Evolutionary conservation across 495 filamentous ascomycete genomes (phyloP).

Genomic region (Tuber borchii): DNA sequence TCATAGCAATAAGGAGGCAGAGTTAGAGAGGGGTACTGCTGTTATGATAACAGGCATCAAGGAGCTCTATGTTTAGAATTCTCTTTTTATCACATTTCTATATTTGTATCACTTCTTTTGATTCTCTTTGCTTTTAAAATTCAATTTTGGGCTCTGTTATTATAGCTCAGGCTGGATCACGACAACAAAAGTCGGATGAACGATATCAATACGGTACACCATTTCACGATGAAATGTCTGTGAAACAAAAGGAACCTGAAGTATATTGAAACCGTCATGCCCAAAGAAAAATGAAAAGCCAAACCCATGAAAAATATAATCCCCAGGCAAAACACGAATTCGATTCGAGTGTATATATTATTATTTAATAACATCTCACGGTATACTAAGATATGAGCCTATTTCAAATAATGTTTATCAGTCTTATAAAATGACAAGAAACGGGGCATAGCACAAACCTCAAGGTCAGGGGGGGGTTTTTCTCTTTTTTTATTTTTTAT

Average conservation of each 20-base stretch:
- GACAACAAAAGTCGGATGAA: not conserved
- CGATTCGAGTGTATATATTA: not conserved
- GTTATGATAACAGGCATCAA: slow-evolving; percentile 29
- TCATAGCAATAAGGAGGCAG: slow-evolving; percentile 15
- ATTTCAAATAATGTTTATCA: not conserved
- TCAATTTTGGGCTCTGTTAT: not conserved
- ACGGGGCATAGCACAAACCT: not conserved
- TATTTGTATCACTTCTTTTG: too few relatives aligned
- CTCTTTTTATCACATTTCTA: not conserved
- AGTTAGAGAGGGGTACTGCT: slow-evolving; percentile 6
- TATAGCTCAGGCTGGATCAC: not conserved
- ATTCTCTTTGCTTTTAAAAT: too few relatives aligned
- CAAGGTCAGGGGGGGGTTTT: too few relatives aligned
- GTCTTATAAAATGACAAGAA: not conserved
- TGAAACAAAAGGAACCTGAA: not conserved
- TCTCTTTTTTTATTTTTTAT: too few relatives aligned
- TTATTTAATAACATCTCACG: not conserved
- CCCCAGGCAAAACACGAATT: not conserved
- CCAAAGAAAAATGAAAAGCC: not conserved
- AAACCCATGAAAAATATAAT: not conserved
- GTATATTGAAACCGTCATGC: not conserved
- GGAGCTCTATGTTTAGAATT: slow-evolving; percentile 28
- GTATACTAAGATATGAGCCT: not conserved
- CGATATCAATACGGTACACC: not conserved
- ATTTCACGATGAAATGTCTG: not conserved